A percentile compares a stretch with the other conserved stretches of the same genome.
phyloP scores from a whole-genome alignment of 176 grass and related monocot species.

The Poa annua region DNA sequence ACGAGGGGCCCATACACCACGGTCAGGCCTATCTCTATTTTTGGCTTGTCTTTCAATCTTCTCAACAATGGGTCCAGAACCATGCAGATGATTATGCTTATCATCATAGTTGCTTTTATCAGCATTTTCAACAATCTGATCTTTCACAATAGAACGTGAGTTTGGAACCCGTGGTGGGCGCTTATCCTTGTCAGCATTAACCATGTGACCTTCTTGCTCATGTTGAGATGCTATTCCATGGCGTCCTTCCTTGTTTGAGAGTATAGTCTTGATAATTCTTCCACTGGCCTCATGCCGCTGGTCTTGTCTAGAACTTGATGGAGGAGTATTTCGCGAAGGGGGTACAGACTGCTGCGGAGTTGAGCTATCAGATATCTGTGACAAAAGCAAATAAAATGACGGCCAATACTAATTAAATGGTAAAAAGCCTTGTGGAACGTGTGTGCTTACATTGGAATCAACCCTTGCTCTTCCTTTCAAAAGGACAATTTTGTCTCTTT shows the following conservation, averaged over 20 bases:
- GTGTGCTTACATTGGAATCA: conserved; percentile 64
- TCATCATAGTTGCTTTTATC: conserved; percentile 75
- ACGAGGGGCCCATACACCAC: conserved; percentile 85
- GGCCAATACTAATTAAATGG: conserved; percentile 37
- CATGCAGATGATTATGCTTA: conserved; percentile 54
- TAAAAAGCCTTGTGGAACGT: neutral
- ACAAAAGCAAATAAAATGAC: conserved; percentile 25
- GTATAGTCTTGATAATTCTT: conserved; percentile 75
- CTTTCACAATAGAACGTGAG: conserved; percentile 49
- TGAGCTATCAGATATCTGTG: conserved; percentile 59
- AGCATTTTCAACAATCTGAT: conserved; percentile 61
- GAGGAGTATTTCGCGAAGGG: conserved; percentile 46
- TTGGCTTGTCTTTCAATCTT: conserved; percentile 75
- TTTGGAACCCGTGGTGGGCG: conserved; percentile 59
- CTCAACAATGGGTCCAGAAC: conserved; percentile 54
- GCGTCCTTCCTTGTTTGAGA: conserved; percentile 70
- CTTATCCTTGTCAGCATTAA: conserved; percentile 67
- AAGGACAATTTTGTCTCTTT: conserved; percentile 81
- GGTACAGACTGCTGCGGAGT: conserved; percentile 49
- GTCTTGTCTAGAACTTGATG: conserved; percentile 62
- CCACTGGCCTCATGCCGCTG: conserved; percentile 59
- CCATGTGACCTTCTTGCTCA: conserved; percentile 54
- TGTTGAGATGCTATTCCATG: conserved; percentile 47
- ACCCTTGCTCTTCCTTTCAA: conserved; percentile 81
- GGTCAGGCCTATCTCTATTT: conserved; percentile 90